Evolutionary conservation across 2,329 filamentous ascomycete genomes (phyloP).

Genomic region (Westerdykella sp.): DNA sequence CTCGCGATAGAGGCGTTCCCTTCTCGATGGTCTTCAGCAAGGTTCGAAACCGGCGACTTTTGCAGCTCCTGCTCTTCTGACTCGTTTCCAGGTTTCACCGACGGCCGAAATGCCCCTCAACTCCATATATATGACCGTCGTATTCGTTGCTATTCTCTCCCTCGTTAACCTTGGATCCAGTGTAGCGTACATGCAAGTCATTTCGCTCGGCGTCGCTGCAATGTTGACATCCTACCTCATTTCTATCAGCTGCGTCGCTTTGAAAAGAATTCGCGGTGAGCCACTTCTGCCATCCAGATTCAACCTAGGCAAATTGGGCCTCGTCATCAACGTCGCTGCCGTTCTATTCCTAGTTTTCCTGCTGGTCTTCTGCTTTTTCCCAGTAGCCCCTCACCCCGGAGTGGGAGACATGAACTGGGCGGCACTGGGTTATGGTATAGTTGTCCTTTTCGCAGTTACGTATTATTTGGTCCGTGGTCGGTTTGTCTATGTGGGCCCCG

Average conservation of each 20-base stretch:
- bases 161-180: conserved; percentile 45
- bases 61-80: no score
- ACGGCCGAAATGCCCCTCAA: conserved; percentile 34
- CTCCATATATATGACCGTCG: conserved; percentile 39
- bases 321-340: conserved; percentile 38
- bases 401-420: conserved; percentile 42
- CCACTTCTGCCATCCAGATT: conserved; percentile 41
- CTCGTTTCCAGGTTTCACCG: neutral
- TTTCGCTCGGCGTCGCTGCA: conserved; percentile 11
- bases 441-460: conserved; percentile 36
- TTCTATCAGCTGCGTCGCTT: conserved; percentile 42
- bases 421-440: conserved; percentile 37
- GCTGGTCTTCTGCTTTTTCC: conserved; percentile 41
- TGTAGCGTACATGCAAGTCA: conserved; percentile 13
- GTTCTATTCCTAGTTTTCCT: conserved; percentile 35
- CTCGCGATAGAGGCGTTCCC: conserved; percentile 22
- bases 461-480: conserved; percentile 38
- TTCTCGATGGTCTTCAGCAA: conserved; percentile 20
- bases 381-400: conserved; percentile 13
- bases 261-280: conserved; percentile 39
- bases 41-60: neutral
- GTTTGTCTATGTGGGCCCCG: conserved; percentile 31
- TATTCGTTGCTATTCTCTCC: conserved; percentile 37
- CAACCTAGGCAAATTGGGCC: conserved; percentile 40
- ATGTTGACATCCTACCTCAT: conserved; percentile 22